These are phyloP conservation scores for Heliosperma pusillum DNA, from an alignment of 148 eudicot genomes.

Conservation along the genomic window DNA sequence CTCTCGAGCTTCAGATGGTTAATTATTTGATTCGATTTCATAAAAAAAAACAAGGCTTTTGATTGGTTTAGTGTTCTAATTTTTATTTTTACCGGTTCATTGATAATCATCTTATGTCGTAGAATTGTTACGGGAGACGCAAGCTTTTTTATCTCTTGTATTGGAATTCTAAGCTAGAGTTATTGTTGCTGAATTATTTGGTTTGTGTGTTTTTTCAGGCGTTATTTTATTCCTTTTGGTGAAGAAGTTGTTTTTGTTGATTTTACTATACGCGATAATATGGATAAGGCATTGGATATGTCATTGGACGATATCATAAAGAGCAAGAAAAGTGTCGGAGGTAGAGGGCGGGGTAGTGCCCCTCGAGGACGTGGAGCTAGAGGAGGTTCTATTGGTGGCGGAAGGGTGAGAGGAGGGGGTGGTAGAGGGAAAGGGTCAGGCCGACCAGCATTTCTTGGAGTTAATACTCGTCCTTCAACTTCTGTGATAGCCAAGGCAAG, in stretches of 20 bases:
- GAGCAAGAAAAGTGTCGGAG: conserved; percentile 49
- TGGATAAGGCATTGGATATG: conserved; percentile 63
- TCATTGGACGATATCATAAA: conserved; percentile 77
- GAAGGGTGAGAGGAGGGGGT: conserved; percentile 42
- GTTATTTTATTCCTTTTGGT: background rate
- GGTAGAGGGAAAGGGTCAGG: conserved; percentile 37
- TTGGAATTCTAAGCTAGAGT: background rate
- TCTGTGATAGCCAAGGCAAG: conserved; percentile 94
- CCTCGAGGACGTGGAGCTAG: conserved; percentile 58
- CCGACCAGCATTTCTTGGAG: conserved; percentile 58
- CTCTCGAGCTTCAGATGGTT: too few species aligned
- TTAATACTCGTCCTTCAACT: conserved; percentile 67
- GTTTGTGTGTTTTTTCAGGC: conserved; percentile 20
- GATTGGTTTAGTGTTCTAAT: too few species aligned
- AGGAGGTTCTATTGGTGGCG: conserved; percentile 49
- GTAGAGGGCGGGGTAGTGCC: conserved; percentile 58
- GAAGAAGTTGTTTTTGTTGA: background rate
- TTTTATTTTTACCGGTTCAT: too few species aligned
- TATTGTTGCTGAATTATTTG: background rate
- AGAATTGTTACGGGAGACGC: background rate
- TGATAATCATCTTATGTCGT: too few species aligned
- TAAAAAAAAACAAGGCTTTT: too few species aligned
- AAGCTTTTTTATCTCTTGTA: background rate
- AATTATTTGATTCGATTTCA: too few species aligned
- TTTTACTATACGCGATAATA: background rate